Evolutionary conservation across 2,329 filamentous ascomycete species (phyloP).

Genomic region (Colletotrichum graminicola): DNA sequence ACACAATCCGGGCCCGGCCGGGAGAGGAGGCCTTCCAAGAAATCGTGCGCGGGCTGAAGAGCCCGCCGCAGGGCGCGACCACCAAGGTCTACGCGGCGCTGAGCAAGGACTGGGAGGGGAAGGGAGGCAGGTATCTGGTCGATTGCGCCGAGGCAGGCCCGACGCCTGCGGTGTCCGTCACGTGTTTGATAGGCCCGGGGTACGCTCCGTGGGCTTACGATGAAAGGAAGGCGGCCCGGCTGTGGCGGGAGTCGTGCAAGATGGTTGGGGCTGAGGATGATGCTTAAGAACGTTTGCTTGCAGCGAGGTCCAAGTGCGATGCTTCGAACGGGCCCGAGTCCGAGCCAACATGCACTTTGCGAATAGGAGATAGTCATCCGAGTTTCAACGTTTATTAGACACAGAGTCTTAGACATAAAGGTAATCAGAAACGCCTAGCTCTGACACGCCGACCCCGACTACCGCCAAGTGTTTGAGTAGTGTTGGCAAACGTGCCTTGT

Average conservation of each 20-base stretch:
- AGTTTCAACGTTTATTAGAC: not conserved
- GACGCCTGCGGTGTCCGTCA: constrained; percentile 6
- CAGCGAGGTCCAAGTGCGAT: not conserved
- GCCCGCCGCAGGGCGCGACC: constrained; percentile 59
- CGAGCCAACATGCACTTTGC: not conserved
- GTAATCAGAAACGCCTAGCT: not conserved
- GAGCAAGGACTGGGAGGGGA: constrained; percentile 56
- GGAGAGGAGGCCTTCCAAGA: not conserved
- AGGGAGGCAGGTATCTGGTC: constrained; percentile 60
- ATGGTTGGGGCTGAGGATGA: constrained; percentile 17
- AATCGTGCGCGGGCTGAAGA: constrained; percentile 11
- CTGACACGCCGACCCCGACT: too few species aligned
- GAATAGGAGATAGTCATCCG: not conserved
- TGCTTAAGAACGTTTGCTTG: not conserved
- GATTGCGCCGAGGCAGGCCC: constrained; percentile 49
- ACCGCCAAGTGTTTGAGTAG: too few species aligned
- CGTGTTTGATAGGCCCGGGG: constrained; percentile 27
- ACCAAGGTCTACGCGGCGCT: constrained; percentile 60
- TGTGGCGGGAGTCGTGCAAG: constrained; percentile 23
- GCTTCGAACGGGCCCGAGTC: not conserved
- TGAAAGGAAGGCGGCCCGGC: constrained; percentile 14
- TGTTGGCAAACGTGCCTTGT: too few species aligned
- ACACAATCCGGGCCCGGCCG: not conserved
- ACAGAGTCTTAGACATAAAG: not conserved
- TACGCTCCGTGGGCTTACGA: constrained; percentile 44